Percentiles rank a stretch among this genome's conserved stretches.
These are phyloP conservation scores for Massariosphaeria phaeospora DNA, from an alignment of 495 filamentous ascomycete genomes.

Conservation along the genomic window DNA sequence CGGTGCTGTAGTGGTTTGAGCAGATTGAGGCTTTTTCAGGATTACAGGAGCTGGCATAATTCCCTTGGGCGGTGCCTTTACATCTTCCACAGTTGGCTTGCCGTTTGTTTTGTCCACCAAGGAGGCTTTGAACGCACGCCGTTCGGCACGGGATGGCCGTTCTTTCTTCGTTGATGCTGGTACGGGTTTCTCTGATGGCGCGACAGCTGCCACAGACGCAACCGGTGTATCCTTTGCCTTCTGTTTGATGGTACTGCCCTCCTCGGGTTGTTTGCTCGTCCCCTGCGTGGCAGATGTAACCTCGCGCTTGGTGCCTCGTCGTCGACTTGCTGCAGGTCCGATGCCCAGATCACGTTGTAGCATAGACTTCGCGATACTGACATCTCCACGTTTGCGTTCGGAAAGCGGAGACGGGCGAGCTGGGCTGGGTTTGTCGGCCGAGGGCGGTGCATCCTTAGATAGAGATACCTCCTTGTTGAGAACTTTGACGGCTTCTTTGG, in stretches of 20 bases:
- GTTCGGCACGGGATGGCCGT: conserved; percentile 30
- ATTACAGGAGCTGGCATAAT: conserved; percentile 26
- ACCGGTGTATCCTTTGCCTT: conserved; percentile 21
- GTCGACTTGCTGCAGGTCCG: conserved; percentile 47
- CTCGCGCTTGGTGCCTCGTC: conserved; percentile 45
- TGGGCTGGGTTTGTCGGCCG: conserved; percentile 27
- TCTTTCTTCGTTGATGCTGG: conserved; percentile 32
- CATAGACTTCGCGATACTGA: conserved; percentile 73
- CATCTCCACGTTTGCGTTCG: conserved; percentile 62
- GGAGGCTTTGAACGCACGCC: conserved; percentile 30
- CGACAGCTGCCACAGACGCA: neutral
- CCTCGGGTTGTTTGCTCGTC: conserved; percentile 29
- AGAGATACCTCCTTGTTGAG: conserved; percentile 59
- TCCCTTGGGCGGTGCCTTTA: conserved; percentile 24
- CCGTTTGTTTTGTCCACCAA: conserved; percentile 31
- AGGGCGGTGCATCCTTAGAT: conserved; percentile 31
- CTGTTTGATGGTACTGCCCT: conserved; percentile 25
- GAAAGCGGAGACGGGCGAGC: conserved; percentile 38
- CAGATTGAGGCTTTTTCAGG: conserved; percentile 28
- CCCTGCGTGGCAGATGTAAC: conserved; percentile 16
- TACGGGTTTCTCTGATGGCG: conserved; percentile 9
- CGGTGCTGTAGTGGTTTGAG: conserved; percentile 15
- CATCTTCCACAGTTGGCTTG: conserved; percentile 15
- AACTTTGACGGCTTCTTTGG: conserved; percentile 75
- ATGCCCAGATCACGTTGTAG: conserved; percentile 86